Percentiles rank a stretch among this genome's conserved stretches.
Evolutionary conservation across 306 rosid species (phyloP).

Genomic region (Acacia crassicarpa): DNA sequence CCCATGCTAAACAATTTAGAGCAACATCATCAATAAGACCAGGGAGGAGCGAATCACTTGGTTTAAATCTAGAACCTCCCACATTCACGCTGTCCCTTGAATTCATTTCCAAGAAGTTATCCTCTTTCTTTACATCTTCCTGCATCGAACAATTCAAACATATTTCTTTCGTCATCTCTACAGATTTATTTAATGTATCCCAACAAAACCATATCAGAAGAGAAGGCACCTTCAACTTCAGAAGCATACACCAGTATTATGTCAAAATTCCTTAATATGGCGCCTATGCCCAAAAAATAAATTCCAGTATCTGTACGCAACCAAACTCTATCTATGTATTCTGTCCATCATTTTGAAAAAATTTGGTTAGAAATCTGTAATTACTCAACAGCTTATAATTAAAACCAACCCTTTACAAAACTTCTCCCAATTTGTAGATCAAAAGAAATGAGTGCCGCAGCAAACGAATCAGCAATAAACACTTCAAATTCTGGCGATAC

Average conservation of each 20-base stretch:
- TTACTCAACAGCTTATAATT: background rate
- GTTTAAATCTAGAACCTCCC: constrained; percentile 54
- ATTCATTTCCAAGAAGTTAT: constrained; percentile 36
- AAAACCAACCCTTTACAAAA: constrained; percentile 15
- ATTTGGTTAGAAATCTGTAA: constrained; percentile 15
- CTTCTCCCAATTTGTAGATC: constrained; percentile 23
- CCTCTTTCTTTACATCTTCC: constrained; percentile 47
- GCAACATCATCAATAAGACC: constrained; percentile 89
- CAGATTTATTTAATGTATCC: constrained; percentile 44
- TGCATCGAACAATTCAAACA: constrained; percentile 37
- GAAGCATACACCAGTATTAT: constrained; percentile 28
- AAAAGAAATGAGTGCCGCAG: constrained; percentile 31
- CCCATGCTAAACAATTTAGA: constrained; percentile 73
- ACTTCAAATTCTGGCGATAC: constrained; percentile 14
- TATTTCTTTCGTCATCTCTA: constrained; percentile 41
- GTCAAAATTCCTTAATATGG: constrained; percentile 28
- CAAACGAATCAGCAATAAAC: constrained; percentile 30
- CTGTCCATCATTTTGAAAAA: constrained; percentile 31
- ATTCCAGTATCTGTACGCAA: constrained; percentile 44
- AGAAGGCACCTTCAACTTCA: constrained; percentile 30
- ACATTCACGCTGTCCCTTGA: constrained; percentile 52
- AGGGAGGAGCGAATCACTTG: constrained; percentile 79
- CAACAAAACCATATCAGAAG: constrained; percentile 39
- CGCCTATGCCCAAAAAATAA: constrained; percentile 33
- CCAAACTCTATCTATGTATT: constrained; percentile 41